Percentiles rank a stretch among this genome's conserved stretches.
These are phyloP conservation scores for Apiospora malaysiana DNA, from an alignment of 2,329 filamentous ascomycete genomes.

Conservation along the genomic window DNA sequence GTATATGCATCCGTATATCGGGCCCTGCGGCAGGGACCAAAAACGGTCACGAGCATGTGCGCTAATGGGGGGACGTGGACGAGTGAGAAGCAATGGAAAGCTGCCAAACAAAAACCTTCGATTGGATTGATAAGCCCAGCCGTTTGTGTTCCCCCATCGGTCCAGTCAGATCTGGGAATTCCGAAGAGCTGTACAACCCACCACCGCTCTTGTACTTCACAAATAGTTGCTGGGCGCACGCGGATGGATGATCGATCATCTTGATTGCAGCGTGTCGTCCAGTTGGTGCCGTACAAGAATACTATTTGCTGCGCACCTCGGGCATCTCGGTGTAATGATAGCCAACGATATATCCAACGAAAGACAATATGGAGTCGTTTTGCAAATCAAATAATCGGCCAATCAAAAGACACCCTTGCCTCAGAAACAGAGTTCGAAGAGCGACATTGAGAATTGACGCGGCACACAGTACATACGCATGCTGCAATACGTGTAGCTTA, in stretches of 20 bases:
- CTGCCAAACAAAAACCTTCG: neutral
- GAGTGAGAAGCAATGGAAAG: neutral
- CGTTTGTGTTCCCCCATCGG: neutral
- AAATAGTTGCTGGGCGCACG: neutral
- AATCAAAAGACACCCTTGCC: neutral
- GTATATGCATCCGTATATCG: neutral
- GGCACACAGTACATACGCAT: neutral
- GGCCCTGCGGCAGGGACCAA: neutral
- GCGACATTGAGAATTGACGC: neutral
- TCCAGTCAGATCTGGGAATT: conserved; percentile 3
- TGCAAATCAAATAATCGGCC: neutral
- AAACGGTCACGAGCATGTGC: conserved; percentile 6
- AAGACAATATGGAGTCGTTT: neutral
- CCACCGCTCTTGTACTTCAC: neutral
- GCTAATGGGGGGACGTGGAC: neutral
- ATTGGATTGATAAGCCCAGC: conserved; percentile 14
- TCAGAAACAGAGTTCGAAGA: neutral
- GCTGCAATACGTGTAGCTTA: neutral
- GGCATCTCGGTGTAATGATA: conserved; percentile 4
- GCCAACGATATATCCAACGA: neutral
- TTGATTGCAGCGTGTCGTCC: neutral
- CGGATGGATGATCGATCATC: neutral
- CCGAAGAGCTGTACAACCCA: conserved; percentile 2
- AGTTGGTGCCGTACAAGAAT: neutral
- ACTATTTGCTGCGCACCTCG: neutral